These are phyloP conservation scores for Asterochloris sp. DNA, from an alignment of 139 green algal genomes.

Conservation along the genomic window DNA sequence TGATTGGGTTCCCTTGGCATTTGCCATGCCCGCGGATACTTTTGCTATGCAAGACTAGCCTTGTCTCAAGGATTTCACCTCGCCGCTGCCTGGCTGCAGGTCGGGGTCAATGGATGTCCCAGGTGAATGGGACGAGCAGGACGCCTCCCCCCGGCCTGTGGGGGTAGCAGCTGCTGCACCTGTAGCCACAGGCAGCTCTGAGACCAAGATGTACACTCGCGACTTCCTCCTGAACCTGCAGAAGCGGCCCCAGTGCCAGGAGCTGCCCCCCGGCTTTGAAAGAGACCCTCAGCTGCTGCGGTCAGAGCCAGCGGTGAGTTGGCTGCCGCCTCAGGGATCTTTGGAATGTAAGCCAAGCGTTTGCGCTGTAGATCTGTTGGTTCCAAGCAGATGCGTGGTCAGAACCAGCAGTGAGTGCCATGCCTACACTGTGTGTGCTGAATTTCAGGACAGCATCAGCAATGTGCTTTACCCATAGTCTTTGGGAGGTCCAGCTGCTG, in stretches of 20 bases:
- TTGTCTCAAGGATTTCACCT: not conserved
- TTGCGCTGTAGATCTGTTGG: not conserved
- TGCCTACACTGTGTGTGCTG: not conserved
- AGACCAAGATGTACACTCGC: slow-evolving; percentile 18
- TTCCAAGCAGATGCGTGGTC: not conserved
- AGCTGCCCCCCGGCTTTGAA: slow-evolving; percentile 13
- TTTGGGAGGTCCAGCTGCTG: too few relatives aligned
- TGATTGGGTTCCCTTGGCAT: not conserved
- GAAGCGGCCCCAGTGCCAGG: not conserved
- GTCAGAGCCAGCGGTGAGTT: not conserved
- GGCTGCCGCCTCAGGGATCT: not conserved
- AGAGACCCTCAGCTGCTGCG: not conserved
- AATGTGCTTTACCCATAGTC: not conserved
- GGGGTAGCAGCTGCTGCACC: not conserved
- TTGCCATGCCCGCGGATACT: not conserved
- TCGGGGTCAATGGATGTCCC: not conserved
- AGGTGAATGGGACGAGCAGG: not conserved
- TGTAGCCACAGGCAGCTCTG: not conserved
- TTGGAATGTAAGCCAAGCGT: too few relatives aligned
- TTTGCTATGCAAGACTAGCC: not conserved
- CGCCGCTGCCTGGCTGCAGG: not conserved
- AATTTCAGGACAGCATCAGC: not conserved
- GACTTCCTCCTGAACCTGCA: slow-evolving; percentile 25
- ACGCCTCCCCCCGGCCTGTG: not conserved
- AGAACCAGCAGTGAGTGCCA: too few relatives aligned